phyloP scores from a whole-genome alignment of 371 early-diverging fungal genomes.

The Rhizopus stolonifer region DNA sequence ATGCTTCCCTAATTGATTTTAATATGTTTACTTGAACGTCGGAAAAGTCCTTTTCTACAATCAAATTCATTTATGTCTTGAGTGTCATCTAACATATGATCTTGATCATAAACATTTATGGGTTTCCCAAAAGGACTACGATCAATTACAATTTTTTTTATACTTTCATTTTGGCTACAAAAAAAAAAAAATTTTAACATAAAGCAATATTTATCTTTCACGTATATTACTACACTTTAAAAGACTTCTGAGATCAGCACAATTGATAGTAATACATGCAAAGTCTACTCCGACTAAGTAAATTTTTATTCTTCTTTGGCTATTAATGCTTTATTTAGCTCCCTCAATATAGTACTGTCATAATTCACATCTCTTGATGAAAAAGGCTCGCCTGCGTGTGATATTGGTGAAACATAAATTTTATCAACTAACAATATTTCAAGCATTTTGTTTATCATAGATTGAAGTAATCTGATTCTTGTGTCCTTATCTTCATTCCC shows the following conservation, averaged over 20 bases:
- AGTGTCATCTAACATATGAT: no score
- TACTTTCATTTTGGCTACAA: constrained; percentile 11
- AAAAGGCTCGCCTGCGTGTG: background rate
- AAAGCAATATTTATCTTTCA: constrained; percentile 12
- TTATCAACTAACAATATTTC: constrained; percentile 1
- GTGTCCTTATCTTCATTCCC: constrained; percentile 9
- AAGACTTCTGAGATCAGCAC: constrained; percentile 10
- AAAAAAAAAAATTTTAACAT: constrained; percentile 8
- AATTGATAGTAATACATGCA: constrained; percentile 5
- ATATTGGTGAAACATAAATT: constrained; percentile 5
- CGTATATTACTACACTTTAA: constrained; percentile 7
- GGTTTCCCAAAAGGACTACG: constrained; percentile 13
- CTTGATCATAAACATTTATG: no score
- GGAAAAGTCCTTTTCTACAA: no score
- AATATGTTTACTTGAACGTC: no score
- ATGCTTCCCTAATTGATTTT: no score
- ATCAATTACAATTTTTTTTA: constrained; percentile 10
- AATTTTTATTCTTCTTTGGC: constrained; percentile 6
- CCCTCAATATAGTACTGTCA: constrained; percentile 5
- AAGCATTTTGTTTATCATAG: constrained; percentile 4
- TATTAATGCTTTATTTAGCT: constrained; percentile 9
- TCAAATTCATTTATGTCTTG: no score
- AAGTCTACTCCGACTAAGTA: constrained; percentile 9
- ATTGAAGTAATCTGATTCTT: constrained; percentile 9
- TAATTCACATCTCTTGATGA: constrained; percentile 6